phyloP scores from a whole-genome alignment of 257 asterid species.

The Solanum lignicaule region DNA sequence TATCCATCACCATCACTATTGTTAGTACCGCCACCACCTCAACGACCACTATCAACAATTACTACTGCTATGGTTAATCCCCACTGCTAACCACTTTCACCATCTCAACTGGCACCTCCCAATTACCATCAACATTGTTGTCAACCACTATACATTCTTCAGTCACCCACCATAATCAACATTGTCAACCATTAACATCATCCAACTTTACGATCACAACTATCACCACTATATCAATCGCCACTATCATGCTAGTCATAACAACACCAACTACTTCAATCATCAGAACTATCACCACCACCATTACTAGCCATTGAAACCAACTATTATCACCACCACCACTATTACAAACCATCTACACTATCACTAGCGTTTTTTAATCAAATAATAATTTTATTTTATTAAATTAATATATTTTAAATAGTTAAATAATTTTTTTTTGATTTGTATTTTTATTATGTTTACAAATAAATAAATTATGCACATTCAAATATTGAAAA shows the following conservation, averaged over 20 bases:
- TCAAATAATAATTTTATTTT: neutral
- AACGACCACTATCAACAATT: neutral
- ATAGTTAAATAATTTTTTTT: neutral
- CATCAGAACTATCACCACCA: neutral
- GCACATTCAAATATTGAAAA: neutral
- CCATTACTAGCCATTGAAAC: no score
- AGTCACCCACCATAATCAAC: neutral
- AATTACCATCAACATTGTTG: neutral
- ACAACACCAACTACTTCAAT: neutral
- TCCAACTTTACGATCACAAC: neutral
- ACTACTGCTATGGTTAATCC: neutral
- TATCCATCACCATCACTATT: no score
- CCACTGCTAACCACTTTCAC: neutral
- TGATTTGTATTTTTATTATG: neutral
- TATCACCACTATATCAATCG: neutral
- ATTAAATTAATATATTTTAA: neutral
- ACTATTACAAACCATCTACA: neutral
- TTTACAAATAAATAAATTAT: neutral
- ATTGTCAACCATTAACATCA: neutral
- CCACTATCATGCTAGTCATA: neutral
- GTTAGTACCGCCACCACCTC: neutral
- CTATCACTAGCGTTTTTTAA: neutral
- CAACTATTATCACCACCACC: neutral
- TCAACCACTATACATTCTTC: neutral
- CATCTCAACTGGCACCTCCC: neutral